Evolutionary conservation across 2,329 filamentous ascomycete genomes (phyloP), one percentile per base, ranked within the genome.

Genomic region (Ascochyta viciae-villosae): DNA sequence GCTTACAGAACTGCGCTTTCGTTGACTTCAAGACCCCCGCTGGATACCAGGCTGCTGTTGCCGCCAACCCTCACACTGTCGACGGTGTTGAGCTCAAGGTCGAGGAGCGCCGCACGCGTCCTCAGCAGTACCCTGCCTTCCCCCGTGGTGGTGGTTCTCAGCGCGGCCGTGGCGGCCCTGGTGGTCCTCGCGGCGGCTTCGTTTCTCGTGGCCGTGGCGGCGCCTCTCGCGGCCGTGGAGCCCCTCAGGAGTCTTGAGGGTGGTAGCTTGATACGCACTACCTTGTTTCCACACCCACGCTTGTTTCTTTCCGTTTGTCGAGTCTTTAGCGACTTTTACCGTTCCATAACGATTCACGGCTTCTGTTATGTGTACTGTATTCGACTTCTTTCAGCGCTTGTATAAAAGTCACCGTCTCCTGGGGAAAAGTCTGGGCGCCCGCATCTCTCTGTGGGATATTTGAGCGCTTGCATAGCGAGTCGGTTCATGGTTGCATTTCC

Each of bases 11-110:
- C 83, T 97, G 92, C 72, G 95, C 95, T 24, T 98, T 98, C 73
- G 91, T 97, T 57, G 95, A 99, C 76, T 99, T 95, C 77, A 89
- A 88, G 72, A 90, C 89, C 42, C 74, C 86, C 22, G 87, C 92
- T 51, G 92, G 87, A 42, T 97, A 96, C 79, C 85, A 91, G 75
- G 89, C 90, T 60, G 95, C 95, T 39, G 83, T 91, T 34, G 85
- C 85, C 58, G 89, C 89, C 66, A 98, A 96, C 80, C 94, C 94
- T 33, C 92, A 96, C 79, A 84, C 85, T 40, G 86, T 99, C 61
- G 91, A 89, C 67, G 89, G 87, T 65, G 89, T 96, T 77, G 88
- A 86, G 70, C 89, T 99, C 67, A 83, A 86, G 60, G 90, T 99
- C 53, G 95, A 98, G 80, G 91, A 94, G 74, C 92, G 95, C 61